Conservation (phyloP, 73 alveolate species). For the Symbiodinium natans region DNA sequence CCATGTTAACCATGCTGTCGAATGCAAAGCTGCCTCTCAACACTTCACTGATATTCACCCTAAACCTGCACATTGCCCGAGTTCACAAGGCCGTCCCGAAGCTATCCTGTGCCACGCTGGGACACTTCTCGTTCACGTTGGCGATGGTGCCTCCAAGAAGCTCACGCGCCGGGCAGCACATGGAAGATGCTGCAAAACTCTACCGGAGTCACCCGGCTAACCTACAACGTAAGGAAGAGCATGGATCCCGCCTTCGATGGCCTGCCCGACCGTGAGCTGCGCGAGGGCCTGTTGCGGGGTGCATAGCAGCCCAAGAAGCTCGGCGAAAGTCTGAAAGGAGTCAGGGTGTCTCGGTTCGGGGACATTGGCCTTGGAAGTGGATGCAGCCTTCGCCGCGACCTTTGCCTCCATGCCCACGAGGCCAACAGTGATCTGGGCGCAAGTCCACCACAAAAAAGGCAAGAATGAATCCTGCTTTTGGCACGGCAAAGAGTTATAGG, state of each 20-base stretch:
- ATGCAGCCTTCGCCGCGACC: background rate
- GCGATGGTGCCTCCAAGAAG: conserved; percentile 45
- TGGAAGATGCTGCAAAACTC: no score
- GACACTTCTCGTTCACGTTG: conserved; percentile 47
- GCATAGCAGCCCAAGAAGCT: no score
- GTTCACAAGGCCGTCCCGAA: no score
- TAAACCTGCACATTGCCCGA: no score
- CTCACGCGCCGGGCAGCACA: no score
- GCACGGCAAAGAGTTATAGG: background rate
- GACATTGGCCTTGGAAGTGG: conserved; percentile 15
- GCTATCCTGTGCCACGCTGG: background rate
- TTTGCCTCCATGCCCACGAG: conserved; percentile 40
- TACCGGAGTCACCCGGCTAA: no score
- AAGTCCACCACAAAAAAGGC: background rate
- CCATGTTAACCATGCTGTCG: no score
- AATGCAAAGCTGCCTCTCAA: no score
- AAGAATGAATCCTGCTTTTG: no score
- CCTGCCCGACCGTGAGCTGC: background rate
- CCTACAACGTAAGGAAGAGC: no score
- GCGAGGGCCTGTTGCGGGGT: conserved; percentile 7
- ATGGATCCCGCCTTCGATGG: background rate
- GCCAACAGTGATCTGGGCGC: conserved; percentile 22
- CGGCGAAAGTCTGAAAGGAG: background rate
- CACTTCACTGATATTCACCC: no score
- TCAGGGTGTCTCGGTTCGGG: no score